Percentiles rank a stretch among this genome's conserved stretches.
These are phyloP conservation scores for Tylopilus sp. DNA, from an alignment of 1,284 basidiomycete species.

Conservation along the genomic window DNA sequence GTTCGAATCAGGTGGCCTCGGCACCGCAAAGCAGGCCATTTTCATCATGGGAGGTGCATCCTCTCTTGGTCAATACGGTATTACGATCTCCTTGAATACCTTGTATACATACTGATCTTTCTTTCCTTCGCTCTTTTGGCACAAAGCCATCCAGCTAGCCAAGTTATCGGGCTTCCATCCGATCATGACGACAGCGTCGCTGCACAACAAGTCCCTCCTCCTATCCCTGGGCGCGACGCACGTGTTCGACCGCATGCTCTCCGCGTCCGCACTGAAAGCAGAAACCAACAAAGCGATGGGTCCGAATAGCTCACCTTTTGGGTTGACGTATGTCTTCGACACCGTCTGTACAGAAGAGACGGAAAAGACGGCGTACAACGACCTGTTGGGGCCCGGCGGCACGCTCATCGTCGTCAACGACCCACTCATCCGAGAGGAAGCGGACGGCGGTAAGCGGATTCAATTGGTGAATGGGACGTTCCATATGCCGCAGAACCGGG, in stretches of 20 bases:
- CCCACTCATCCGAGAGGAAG: not conserved
- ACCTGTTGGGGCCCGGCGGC: conserved; percentile 21
- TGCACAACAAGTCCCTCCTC: conserved; percentile 46
- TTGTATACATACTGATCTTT: not conserved
- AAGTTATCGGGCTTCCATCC: conserved; percentile 50
- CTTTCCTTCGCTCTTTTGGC: not conserved
- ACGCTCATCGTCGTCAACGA: conserved; percentile 22
- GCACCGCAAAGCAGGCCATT: conserved; percentile 42
- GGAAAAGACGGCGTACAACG: conserved; percentile 24
- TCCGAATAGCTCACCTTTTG: too few species aligned
- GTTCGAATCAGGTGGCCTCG: conserved; percentile 32
- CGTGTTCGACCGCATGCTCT: conserved; percentile 44
- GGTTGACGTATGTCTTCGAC: conserved; percentile 21
- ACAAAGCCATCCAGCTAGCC: conserved; percentile 51
- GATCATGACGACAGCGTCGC: conserved; percentile 54
- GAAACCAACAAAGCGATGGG: not conserved
- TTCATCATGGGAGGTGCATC: conserved; percentile 52
- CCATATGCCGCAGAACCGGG: conserved; percentile 18
- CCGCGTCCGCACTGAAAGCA: conserved; percentile 10
- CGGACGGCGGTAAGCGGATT: conserved; percentile 3
- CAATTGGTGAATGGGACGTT: conserved; percentile 21
- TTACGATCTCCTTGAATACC: conserved; percentile 6
- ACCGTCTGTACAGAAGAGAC: conserved; percentile 23
- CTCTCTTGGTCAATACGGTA: conserved; percentile 50
- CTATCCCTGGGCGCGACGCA: conserved; percentile 55